Conservation (phyloP, 192 early-diverging fungal genomes). For the Oehlia diaphana region DNA sequence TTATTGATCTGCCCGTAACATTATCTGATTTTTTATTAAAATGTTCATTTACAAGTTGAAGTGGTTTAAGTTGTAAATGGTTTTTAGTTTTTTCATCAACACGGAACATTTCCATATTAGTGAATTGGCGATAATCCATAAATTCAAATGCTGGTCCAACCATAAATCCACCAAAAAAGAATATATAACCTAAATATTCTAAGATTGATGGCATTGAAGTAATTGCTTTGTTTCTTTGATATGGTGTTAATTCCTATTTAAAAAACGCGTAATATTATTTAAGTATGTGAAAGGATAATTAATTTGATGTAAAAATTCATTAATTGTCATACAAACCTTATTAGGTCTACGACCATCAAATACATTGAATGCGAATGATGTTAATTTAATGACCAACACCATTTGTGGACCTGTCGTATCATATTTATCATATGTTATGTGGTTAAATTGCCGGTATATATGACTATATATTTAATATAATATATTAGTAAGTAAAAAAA, state of each 20-base stretch:
- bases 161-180: constrained; percentile 86
- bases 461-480: constrained; percentile 40
- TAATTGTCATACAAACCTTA: constrained; percentile 25
- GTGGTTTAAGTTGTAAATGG: background rate
- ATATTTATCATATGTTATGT: constrained; percentile 53
- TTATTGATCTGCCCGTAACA: no score
- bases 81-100: background rate
- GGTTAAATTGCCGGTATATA: constrained; percentile 46
- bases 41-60: background rate
- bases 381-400: constrained; percentile 91
- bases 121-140: constrained; percentile 57
- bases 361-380: constrained; percentile 83
- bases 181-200: constrained; percentile 83
- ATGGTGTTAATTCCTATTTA: constrained; percentile 55
- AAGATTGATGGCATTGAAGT: constrained; percentile 62
- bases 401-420: constrained; percentile 94
- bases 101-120: constrained; percentile 40
- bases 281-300: background rate
- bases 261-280: background rate
- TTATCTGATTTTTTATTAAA: background rate
- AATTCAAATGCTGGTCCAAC: constrained; percentile 86
- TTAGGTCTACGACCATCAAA: constrained; percentile 68
- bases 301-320: background rate
- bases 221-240: constrained; percentile 69
- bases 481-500: constrained; percentile 18